These are phyloP conservation scores for Plenodomus lindquistii DNA, from an alignment of 2,329 filamentous ascomycete species.

Conservation along the genomic window DNA sequence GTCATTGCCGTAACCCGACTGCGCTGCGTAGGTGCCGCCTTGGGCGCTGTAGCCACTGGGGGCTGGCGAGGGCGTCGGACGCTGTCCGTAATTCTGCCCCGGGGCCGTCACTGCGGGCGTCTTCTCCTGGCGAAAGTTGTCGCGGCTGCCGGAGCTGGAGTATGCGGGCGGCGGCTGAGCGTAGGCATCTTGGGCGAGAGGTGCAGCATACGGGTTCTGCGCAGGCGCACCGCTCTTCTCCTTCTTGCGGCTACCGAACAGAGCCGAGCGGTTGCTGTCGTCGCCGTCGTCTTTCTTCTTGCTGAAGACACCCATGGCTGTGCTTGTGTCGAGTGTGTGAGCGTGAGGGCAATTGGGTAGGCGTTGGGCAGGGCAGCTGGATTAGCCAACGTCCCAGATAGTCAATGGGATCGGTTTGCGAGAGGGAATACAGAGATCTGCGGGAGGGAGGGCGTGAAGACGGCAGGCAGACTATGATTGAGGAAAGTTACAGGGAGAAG, in stretches of 20 bases:
- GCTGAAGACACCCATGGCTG: conserved; percentile 55
- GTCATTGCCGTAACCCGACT: conserved; percentile 50
- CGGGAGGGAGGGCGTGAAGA: background rate
- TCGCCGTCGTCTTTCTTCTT: conserved; percentile 59
- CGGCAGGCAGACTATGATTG: conserved; percentile 5
- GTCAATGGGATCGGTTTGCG: conserved; percentile 12
- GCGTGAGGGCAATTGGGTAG: no score
- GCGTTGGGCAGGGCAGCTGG: conserved; percentile 11
- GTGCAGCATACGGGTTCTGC: conserved; percentile 51
- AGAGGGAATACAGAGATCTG: background rate
- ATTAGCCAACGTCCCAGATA: conserved; percentile 13
- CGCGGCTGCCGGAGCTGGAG: conserved; percentile 37
- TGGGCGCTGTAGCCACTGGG: conserved; percentile 43
- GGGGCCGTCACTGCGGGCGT: conserved; percentile 47
- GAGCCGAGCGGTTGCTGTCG: conserved; percentile 59
- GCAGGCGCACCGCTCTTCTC: conserved; percentile 55
- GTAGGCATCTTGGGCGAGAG: conserved; percentile 57
- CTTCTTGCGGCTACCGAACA: conserved; percentile 60
- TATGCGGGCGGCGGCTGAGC: conserved; percentile 50
- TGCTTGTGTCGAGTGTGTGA: background rate
- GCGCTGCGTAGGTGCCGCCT: conserved; percentile 35
- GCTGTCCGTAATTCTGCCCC: conserved; percentile 47
- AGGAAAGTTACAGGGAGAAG: conserved; percentile 9
- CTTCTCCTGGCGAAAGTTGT: conserved; percentile 48
- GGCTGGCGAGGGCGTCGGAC: conserved; percentile 2